Base-by-base conservation (phyloP, 257 asterid genomes). In the Solanum appendiculatum region DNA sequence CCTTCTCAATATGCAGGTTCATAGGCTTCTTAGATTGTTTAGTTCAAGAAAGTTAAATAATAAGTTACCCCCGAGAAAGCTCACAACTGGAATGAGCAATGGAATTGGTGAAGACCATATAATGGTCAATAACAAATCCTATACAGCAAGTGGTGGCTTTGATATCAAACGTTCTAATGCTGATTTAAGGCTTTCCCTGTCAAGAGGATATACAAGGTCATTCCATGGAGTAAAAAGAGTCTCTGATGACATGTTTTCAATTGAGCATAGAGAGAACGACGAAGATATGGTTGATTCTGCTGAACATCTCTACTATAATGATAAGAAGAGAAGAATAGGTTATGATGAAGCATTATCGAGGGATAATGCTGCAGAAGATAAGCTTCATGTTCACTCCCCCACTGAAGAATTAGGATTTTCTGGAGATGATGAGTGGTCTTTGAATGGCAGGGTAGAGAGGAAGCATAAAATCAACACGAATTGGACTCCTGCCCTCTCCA, bases 1-100 rank as follows among this genome's bases (percentile, higher is more conserved):
- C 81, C 70, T 80, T 44, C 36, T 85, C 60, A 69, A 80, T 85
- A 13, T 88, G 83, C 89, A 94, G 98, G 98, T 94, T 73, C 90
- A 46, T 88, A 91, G 90, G 89, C 98, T 95, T 86, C 90, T 95
- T 83, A 68, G 48, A 86, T 86, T 95, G 91, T 95, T 93, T 90
- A 89, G 92, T 90, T 85, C 97, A 72, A 90, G 91, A 87, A 95
- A 91, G 92, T 85, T 91, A 63, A 90, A 83, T 23, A 87, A 27
- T 63, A 88, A 82, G 83, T 73, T 89, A 36, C 88, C 92, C 69
- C 85, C 82, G 63, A 89, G 74, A 78, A 90, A 83, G 51, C 69
- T 73, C 13, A 58, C 90, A 68, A 86, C 87, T 85, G 68, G 48
- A 87, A 40, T 58, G 56, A 68, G 36, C 86, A 86, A 34, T 88